Evolutionary conservation across 805 yeast genomes (phyloP), one percentile per base, ranked within the genome.

Genomic region (Metschnikowia amazonensis): DNA sequence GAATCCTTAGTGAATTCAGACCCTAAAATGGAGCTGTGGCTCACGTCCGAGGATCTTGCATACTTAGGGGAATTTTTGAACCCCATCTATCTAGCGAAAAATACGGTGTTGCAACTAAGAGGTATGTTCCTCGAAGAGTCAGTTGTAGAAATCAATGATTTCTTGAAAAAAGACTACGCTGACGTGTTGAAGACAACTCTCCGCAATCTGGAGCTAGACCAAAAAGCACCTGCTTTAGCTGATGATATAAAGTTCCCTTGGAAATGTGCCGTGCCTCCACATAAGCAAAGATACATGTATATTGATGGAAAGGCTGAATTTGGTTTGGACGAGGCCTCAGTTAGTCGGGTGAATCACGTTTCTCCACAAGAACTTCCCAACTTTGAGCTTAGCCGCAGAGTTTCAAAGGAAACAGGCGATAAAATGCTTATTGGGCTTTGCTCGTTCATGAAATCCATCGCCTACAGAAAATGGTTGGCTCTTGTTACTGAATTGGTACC

Each of bases 231-330:
- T 4, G 66, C 66, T 29, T 64, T 58, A 0, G 74, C 83, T 11
- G 56, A 62, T 1, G 86, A 86, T 23, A 78, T 86, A 1, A 43
- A 60, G 8, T 70, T 63, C 40, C 96, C 96, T 6, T 94, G 99
- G 99, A 82, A 84, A 50, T 74, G 89, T 33, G 94, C 97, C 0
- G 78, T 85, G 39, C 98, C 99, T 7, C 94, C 97, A 7, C 98
- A 92, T 60, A 89, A 94, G 62, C 90, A 89, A 68, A 71, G 97
- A 50, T 94, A 75, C 60, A 63, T 89, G 71, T 92, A 89, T 60
- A 73, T 90, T 27, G 95, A 88, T 60, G 92, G 92, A 3, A 68
- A 70, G 45, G 60, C 72, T 10, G 48, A 63, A 4, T 62, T 68
- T 48, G 64, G 62, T 4, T 62, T 73, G 36, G 56, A 60, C 17